Evolutionary conservation across 306 rosid genomes (phyloP).

Genomic region (Glycyrrhiza uralensis): DNA sequence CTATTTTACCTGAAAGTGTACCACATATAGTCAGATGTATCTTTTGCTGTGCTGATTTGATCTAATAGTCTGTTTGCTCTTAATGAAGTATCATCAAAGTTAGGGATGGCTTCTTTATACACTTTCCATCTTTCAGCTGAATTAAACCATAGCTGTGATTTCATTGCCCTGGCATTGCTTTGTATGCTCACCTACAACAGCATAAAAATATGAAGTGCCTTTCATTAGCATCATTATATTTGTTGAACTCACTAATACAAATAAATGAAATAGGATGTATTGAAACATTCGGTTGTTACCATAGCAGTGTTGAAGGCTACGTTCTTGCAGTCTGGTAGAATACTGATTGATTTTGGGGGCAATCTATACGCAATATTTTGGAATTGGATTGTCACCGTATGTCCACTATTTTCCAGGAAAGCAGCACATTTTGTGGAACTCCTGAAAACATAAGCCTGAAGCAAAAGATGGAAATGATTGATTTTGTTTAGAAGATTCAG

Average conservation of each 20-base stretch:
- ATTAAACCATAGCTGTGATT: slow-evolving; percentile 20
- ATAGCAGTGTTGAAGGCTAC: slow-evolving; percentile 45
- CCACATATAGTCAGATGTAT: slow-evolving; percentile 44
- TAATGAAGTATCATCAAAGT: slow-evolving; percentile 24
- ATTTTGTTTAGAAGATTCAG: neutral
- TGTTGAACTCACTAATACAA: neutral
- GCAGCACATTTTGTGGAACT: slow-evolving; percentile 42
- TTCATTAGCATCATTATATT: neutral
- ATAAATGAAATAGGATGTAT: neutral
- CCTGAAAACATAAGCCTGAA: slow-evolving; percentile 49
- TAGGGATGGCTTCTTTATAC: slow-evolving; percentile 45
- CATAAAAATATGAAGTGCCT: slow-evolving; percentile 11
- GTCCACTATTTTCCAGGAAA: slow-evolving; percentile 43
- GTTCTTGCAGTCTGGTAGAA: slow-evolving; percentile 49
- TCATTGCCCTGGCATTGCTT: slow-evolving; percentile 26
- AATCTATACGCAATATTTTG: slow-evolving; percentile 22
- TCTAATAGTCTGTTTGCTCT: slow-evolving; percentile 39
- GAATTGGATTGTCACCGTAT: slow-evolving; percentile 11
- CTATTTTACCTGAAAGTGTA: slow-evolving; percentile 44
- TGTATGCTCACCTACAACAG: slow-evolving; percentile 28
- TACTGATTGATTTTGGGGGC: slow-evolving; percentile 42
- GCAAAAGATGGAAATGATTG: neutral
- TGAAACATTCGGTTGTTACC: slow-evolving; percentile 33
- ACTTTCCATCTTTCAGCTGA: slow-evolving; percentile 37
- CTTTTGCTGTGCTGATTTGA: slow-evolving; percentile 45